phyloP scores from a whole-genome alignment of 176 grass and related monocot species.

The Oryza punctata region DNA sequence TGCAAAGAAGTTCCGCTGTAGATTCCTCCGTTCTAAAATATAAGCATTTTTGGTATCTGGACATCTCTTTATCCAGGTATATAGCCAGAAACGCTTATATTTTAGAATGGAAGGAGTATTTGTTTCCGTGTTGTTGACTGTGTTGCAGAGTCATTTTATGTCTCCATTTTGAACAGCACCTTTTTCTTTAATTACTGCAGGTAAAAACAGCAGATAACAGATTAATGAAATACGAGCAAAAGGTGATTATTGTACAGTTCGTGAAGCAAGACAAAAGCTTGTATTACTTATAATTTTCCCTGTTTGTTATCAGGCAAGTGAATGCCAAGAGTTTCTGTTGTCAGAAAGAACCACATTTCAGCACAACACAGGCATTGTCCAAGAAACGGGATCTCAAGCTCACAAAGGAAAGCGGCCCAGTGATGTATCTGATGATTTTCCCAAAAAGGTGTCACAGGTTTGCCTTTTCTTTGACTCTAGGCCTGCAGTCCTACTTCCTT shows the following conservation, averaged over 20 bases:
- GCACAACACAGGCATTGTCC: slow-evolving; percentile 5
- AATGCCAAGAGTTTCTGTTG: slow-evolving; percentile 54
- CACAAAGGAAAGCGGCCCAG: slow-evolving; percentile 31
- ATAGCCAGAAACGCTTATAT: too few species aligned
- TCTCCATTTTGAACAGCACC: not conserved
- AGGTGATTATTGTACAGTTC: slow-evolving; percentile 48
- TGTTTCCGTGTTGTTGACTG: not conserved
- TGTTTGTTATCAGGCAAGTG: slow-evolving; percentile 47
- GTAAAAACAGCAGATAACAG: slow-evolving; percentile 83
- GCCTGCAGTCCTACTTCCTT: not conserved
- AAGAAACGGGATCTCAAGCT: slow-evolving; percentile 37
- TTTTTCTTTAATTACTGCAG: slow-evolving; percentile 46
- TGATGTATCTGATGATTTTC: slow-evolving; percentile 43
- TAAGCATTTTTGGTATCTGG: too few species aligned
- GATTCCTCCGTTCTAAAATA: not conserved
- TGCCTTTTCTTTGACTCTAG: slow-evolving; percentile 33
- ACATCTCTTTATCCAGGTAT: too few species aligned
- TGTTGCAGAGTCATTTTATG: not conserved
- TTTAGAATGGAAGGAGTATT: not conserved
- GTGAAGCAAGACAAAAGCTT: slow-evolving; percentile 12
- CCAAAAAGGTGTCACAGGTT: slow-evolving; percentile 49
- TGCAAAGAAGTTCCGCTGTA: not conserved
- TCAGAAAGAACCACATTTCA: slow-evolving; percentile 35
- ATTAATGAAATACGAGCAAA: slow-evolving; percentile 69
- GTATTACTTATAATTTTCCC: slow-evolving; percentile 17